These are phyloP conservation scores for Penicillium cosmopolitanum DNA, from an alignment of 495 filamentous ascomycete genomes.

Conservation along the genomic window DNA sequence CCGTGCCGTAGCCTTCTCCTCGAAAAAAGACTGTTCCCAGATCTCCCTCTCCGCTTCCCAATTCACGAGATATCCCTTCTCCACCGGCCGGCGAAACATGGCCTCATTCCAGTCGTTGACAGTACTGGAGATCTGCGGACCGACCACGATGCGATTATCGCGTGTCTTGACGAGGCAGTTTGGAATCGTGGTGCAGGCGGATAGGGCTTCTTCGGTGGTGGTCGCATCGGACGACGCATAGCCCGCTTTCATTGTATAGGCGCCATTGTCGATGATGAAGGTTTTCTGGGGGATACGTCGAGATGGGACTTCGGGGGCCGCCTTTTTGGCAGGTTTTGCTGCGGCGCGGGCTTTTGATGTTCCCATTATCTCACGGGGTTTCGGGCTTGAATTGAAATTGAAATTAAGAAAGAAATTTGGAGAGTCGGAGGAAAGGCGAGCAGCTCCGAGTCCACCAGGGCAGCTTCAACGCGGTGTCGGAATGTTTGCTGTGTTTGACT, in stretches of 20 bases:
- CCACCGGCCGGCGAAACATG: constrained; percentile 83
- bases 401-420: neutral
- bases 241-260: constrained; percentile 90
- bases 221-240: constrained; percentile 58
- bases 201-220: constrained; percentile 44
- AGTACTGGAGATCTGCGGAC: constrained; percentile 70
- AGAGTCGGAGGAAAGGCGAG: neutral
- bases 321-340: constrained; percentile 27
- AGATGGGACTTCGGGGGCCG: constrained; percentile 13
- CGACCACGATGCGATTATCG: constrained; percentile 76
- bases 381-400: neutral
- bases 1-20: constrained; percentile 62
- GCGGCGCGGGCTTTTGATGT: constrained; percentile 42
- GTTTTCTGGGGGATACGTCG: constrained; percentile 63
- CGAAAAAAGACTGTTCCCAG: constrained; percentile 90
- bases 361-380: constrained; percentile 32
- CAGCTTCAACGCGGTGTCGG: neutral
- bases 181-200: constrained; percentile 69
- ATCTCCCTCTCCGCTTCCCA: constrained; percentile 97
- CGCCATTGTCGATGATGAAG: constrained; percentile 93
- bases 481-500: no score
- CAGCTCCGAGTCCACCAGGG: neutral
- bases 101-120: constrained; percentile 91
- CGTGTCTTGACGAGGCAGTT: constrained; percentile 88
- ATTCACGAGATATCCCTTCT: constrained; percentile 94